Conservation (phyloP, 352 stramenopile species). For the Phytophthora palmivora region DNA sequence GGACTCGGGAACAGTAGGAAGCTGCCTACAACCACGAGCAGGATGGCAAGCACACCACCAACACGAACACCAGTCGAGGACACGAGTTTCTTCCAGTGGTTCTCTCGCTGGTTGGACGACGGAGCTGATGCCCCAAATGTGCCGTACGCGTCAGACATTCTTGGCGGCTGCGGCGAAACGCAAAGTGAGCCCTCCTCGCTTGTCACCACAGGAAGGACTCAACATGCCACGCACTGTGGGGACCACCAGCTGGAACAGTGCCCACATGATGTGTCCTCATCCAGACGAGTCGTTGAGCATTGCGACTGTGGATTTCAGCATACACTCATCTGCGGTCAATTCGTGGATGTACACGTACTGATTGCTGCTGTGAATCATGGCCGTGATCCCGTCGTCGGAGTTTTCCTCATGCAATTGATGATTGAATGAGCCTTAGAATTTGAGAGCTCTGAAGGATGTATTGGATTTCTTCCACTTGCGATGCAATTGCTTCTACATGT, state of each 20-base stretch:
- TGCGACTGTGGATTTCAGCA: neutral
- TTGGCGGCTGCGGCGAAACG: slow-evolving; percentile 14
- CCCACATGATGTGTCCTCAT: slow-evolving; percentile 35
- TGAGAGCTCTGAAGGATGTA: no score
- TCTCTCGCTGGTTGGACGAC: slow-evolving; percentile 5
- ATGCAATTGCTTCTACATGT: no score
- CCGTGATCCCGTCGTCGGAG: slow-evolving; percentile 7
- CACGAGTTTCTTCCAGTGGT: slow-evolving; percentile 20
- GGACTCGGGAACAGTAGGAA: slow-evolving; percentile 33
- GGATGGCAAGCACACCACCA: slow-evolving; percentile 11
- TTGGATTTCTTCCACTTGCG: no score
- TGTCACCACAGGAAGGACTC: slow-evolving; percentile 23
- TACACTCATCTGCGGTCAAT: neutral
- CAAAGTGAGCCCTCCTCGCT: slow-evolving; percentile 14
- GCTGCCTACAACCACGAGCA: slow-evolving; percentile 28
- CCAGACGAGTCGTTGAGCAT: slow-evolving; percentile 19
- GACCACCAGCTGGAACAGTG: slow-evolving; percentile 21
- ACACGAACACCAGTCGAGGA: slow-evolving; percentile 25
- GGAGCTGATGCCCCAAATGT: slow-evolving; percentile 22
- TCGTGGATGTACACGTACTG: neutral
- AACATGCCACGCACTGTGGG: slow-evolving; percentile 18
- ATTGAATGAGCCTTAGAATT: neutral
- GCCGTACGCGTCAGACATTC: slow-evolving; percentile 36
- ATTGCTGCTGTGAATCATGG: no score
- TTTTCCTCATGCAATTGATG: neutral